A percentile compares a stretch with the other conserved stretches of the same genome.
These are phyloP conservation scores for Tetrahymena elliotti DNA, from an alignment of 73 alveolate species.

Conservation along the genomic window DNA sequence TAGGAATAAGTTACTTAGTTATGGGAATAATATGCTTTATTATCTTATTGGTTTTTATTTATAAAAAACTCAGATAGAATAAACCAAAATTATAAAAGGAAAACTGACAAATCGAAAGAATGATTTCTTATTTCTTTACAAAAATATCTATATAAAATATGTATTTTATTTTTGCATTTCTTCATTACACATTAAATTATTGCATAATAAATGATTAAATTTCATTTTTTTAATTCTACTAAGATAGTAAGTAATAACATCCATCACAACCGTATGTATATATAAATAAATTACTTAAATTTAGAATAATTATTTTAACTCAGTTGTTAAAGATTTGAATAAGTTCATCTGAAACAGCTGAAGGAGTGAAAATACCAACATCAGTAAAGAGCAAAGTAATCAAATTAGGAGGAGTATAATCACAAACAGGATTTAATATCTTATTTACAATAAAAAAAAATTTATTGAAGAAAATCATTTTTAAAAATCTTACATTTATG, in stretches of 20 bases:
- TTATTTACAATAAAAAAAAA: background rate
- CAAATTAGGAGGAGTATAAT: constrained; percentile 94
- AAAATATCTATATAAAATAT: too few species aligned
- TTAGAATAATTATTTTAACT: background rate
- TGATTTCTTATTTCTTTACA: too few species aligned
- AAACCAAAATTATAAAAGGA: background rate
- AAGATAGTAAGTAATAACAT: too few species aligned
- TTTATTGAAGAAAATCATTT: background rate
- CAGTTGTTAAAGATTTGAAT: constrained; percentile 76
- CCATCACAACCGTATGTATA: too few species aligned
- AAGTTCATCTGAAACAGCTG: constrained; percentile 93
- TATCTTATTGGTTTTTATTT: constrained; percentile 40
- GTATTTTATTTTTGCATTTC: background rate
- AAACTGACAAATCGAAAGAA: background rate
- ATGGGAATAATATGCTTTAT: constrained; percentile 66
- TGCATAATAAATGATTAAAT: too few species aligned
- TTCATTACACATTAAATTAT: too few species aligned
- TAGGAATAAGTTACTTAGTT: constrained; percentile 58
- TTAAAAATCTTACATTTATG: constrained; percentile 19
- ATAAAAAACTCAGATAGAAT: constrained; percentile 3
- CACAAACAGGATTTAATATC: constrained; percentile 50
- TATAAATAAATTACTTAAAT: background rate
- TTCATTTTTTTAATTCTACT: too few species aligned
- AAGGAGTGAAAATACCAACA: constrained; percentile 92
- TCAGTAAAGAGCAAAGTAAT: constrained; percentile 86